Evolutionary conservation across 2,329 filamentous ascomycete species (phyloP), one percentile per base, ranked within the genome.

Genomic region (Penicillium sp.): DNA sequence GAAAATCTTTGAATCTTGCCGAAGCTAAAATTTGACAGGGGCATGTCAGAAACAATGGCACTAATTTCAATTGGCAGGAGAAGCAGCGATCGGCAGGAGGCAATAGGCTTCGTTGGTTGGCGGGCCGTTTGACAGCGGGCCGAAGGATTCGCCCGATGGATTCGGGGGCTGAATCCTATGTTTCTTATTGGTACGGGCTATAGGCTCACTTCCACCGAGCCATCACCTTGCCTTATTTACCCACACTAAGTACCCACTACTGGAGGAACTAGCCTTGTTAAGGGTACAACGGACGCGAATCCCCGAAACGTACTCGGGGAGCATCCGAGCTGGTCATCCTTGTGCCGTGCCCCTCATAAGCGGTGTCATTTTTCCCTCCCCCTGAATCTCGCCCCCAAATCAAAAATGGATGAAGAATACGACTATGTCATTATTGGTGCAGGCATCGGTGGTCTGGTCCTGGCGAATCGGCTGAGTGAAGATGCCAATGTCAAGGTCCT

Each of bases 351-450:
- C 39, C 39, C 39, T 41, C 39, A 13, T 13, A 21, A 3, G 35
- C 35, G 35, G 35, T 39, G 39, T 41, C 19, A 6, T 41, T 16
- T 41, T 41, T 22, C 10, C 39, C 39, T 14, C 9, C 39, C 19
- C 37, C 39, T 41, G 39, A 41, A 13, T 41, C 7, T 22, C 39
- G 39, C 39, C 39, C 39, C n/a, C 10, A 41, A 13, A 41, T 41
- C 39, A 41, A 22, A 29, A 33, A 37, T 31, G 33, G 24, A 5
- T 9, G 16, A 48, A 27, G 45, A 24, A 31, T 68, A 65, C 49
- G 70, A 73, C 56, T 72, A 67, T 46, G 63, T 73, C 19, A 59
- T 73, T 46, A 58, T 73, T 31, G 72, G 72, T 11, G 71, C 64
- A 13, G 71, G 70, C 10, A 69, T 66, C 27, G 67, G 63, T n/a